Evolutionary conservation across 2,329 filamentous ascomycete genomes (phyloP), one percentile per base, ranked within the genome.

Genomic region (Colletotrichum filicis): DNA sequence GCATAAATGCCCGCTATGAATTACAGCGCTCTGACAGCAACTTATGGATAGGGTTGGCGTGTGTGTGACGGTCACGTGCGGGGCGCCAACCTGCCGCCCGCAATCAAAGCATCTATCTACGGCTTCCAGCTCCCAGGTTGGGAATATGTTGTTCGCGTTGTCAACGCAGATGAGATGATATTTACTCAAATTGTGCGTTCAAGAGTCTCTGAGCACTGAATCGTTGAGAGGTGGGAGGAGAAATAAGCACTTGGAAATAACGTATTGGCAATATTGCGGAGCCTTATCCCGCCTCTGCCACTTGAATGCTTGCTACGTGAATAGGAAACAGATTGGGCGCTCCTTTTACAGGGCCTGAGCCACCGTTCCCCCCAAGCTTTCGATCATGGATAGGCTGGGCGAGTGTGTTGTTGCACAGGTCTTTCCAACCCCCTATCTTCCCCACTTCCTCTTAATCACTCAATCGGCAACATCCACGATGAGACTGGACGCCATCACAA

Each of bases 381-480:
- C 8, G 42, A 49, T 22, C 5, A 22, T 22, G 42, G 16, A 14
- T 60, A 37, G 8, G 37, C 32, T n/a, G 26, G 22, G 12, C 35
- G 16, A 22, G 16, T 55, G 22, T 37, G 26, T 24, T 26, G 37
- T 7, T 24, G 28, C 30, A 61, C 37, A 55, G 26, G 11, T 11
- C 37, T 16, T 28, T 24, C 46, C 30, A 22, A 26, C 8, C 30
- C 52, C 28, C 24, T 24, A 22, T n/a, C 26, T 11, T 56, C 12
- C 11, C 53, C 22, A 22, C 42, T 19, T 22, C 22, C 9, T 16
- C 16, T n/a, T 26, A 49, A 37, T 66, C 56, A 66, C 63, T 61
- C 28, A 63, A 37, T 66, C 63, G 57, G 55, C 71, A n/a, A 71
- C 64, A 74, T 74, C 66, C 66, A 55, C 71, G 26, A 42, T 28